Evolutionary conservation across 2,329 filamentous ascomycete species (phyloP), one percentile per base, ranked within the genome.

Genomic region (Falciphora oryzae): DNA sequence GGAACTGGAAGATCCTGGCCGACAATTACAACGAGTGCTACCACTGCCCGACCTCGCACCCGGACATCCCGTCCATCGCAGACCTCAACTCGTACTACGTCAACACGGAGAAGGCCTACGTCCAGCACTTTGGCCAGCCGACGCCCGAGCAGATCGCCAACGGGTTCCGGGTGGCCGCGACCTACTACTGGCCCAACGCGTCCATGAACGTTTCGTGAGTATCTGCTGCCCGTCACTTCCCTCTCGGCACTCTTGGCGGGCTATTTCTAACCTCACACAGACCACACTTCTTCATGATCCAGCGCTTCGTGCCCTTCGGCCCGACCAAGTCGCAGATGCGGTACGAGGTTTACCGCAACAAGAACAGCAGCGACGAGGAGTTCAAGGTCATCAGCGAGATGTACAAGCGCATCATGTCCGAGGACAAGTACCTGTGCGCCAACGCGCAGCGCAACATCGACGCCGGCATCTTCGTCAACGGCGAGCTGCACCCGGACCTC

Each of bases 1-100:
- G 81, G 71, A 86, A 86, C 75, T 87, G 84, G 84, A 87, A 87
- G 75, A 81, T 83, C 29, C 72, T 85, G 38, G 80, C 81, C 18
- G 85, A 88, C 71, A 87, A 88, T 75, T 89, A 86, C 77, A 89
- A 89, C 71, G 85, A 86, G 71, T 88, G 85, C 71, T 89, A 88
- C 69, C 85, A 88, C 75, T 87, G 84, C 76, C 80, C 81, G 62
- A 83, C 81, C 0, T 81, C 84, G 2, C 85, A 87, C 68, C 84
- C 85, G 2, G 83, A 85, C 65, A 82, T 87, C 38, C 78, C 82
- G 5, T 76, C 78, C 57, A 77, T 87, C n/a, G 80, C 84, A 59
- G 82, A 87, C 66, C 78, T 87, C 56, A 79, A 80, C 65, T 80
- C 80, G 4, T 87, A 87, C 73, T 74, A 76, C 57, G 82, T 84